Conservation (phyloP, 176 grass and related monocot species). For the Tillandsia leiboldiana region DNA sequence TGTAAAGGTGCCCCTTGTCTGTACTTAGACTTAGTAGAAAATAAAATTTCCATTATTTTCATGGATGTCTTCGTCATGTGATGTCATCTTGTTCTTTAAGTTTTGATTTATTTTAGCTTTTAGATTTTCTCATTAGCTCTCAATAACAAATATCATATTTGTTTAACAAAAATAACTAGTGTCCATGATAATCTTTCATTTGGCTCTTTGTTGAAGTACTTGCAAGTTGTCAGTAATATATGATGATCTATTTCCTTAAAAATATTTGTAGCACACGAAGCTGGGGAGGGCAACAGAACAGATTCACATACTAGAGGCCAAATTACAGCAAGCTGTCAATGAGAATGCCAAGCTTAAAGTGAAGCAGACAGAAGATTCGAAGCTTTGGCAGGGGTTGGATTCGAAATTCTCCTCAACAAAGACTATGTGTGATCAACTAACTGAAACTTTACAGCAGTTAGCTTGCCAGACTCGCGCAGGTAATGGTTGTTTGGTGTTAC, state of each 20-base stretch:
- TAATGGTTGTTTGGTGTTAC: constrained; percentile 19
- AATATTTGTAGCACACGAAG: constrained; percentile 51
- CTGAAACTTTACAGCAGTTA: constrained; percentile 70
- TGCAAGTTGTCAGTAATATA: background rate
- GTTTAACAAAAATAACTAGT: background rate
- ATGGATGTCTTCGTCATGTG: background rate
- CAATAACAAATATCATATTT: background rate
- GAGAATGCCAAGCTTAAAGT: constrained; percentile 87
- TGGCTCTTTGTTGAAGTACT: background rate
- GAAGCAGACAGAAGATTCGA: constrained; percentile 66
- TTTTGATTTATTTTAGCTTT: background rate
- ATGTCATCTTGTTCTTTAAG: background rate
- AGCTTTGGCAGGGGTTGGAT: constrained; percentile 83
- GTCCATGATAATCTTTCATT: background rate
- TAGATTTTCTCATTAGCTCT: background rate
- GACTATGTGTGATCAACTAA: constrained; percentile 73
- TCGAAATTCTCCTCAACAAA: constrained; percentile 81
- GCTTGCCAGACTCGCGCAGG: constrained; percentile 66
- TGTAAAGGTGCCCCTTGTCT: background rate
- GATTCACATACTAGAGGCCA: constrained; percentile 67
- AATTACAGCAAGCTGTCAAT: constrained; percentile 73
- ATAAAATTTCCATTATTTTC: background rate
- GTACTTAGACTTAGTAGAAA: background rate
- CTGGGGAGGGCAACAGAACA: constrained; percentile 71
- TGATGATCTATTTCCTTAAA: background rate